phyloP scores from a whole-genome alignment of 805 yeast species.

The Yarrowia osloensis region DNA sequence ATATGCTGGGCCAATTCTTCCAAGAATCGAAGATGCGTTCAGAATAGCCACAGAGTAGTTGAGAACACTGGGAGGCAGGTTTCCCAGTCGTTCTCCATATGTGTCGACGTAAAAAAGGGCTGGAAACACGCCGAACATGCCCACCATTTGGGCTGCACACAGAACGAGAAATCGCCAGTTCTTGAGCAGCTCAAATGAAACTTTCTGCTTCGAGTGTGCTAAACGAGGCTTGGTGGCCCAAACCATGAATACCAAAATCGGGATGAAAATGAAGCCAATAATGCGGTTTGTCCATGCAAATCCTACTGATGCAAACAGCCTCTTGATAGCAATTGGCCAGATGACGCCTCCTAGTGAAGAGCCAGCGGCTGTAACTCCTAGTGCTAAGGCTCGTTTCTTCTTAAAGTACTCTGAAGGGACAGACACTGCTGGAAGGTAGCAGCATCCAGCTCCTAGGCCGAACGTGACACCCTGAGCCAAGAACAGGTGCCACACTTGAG shows the following conservation, averaged over 20 bases:
- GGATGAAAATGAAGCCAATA: constrained; percentile 48
- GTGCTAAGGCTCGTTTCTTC: constrained; percentile 49
- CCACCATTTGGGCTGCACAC: constrained; percentile 33
- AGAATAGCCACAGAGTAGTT: constrained; percentile 40
- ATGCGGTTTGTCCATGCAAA: constrained; percentile 57
- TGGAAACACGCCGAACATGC: constrained; percentile 39
- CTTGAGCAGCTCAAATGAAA: constrained; percentile 35
- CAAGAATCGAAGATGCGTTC: constrained; percentile 47
- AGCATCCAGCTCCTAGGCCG: constrained; percentile 52
- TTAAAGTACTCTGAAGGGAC: constrained; percentile 55
- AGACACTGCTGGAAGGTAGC: constrained; percentile 50
- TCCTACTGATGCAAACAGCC: constrained; percentile 49
- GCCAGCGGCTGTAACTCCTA: constrained; percentile 53
- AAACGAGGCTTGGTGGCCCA: constrained; percentile 30
- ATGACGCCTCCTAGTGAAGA: constrained; percentile 55
- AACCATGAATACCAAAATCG: constrained; percentile 24
- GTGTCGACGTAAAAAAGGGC: constrained; percentile 41
- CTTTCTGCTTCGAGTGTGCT: neutral
- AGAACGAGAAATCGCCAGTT: constrained; percentile 36
- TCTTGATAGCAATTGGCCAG: constrained; percentile 36
- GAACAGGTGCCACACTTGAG: constrained; percentile 52
- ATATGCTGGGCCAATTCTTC: constrained; percentile 12
- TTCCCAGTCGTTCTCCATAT: constrained; percentile 37
- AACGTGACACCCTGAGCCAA: constrained; percentile 55
- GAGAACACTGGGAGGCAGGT: constrained; percentile 34